Evolutionary conservation across 1,284 basidiomycete species (phyloP), one percentile per base, ranked within the genome.

Genomic region (Malassezia dermatis): DNA sequence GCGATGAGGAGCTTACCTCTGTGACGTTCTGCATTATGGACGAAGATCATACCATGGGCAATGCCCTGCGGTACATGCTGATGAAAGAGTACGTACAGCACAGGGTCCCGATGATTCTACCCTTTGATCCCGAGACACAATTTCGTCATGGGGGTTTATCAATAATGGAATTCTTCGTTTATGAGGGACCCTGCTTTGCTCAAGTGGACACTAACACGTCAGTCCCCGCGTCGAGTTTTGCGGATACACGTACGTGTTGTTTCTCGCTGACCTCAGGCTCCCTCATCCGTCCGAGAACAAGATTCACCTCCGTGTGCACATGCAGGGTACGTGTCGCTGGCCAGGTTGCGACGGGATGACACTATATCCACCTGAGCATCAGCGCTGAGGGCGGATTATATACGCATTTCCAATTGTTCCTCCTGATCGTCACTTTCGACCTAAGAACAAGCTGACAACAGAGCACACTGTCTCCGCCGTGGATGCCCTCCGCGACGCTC

Each of bases 201-300:
- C 6, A 26, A 15, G 7, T n/a, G 11, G 11, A 4, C 13, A 23
- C 23, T 46, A 24, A 24, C n/a, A 37, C 34, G 32, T 23, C 51
- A 96, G 93, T 73, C 88, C 93, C n/a, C 89, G 89, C 66, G 93
- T 96, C 54, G 89, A 95, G 77, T 96, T 96, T 76, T 98, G 93
- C 75, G 93, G 93, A 28, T 98, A 98, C 80, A 89, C 86, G 88
- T 86, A 64, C 77, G 79, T 51, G 11, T 24, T 35, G 4, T 23
- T 12, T 43, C 49, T 50, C 47, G 39, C 26, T 27, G n/a, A 49
- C 19, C 4, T 42, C 64, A 90, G 88, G 67, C 87, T 84, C 32
- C 93, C 93, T 1, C 91, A 96, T 77, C 91, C 93, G 5, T 94
- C 90, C 19, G 93, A 98, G 78, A 87, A 88, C 67, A 85, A 88